Percentiles rank a stretch among this genome's conserved stretches.
These are phyloP conservation scores for Penstemon newberryi DNA, from an alignment of 257 asterid species.

Conservation along the genomic window DNA sequence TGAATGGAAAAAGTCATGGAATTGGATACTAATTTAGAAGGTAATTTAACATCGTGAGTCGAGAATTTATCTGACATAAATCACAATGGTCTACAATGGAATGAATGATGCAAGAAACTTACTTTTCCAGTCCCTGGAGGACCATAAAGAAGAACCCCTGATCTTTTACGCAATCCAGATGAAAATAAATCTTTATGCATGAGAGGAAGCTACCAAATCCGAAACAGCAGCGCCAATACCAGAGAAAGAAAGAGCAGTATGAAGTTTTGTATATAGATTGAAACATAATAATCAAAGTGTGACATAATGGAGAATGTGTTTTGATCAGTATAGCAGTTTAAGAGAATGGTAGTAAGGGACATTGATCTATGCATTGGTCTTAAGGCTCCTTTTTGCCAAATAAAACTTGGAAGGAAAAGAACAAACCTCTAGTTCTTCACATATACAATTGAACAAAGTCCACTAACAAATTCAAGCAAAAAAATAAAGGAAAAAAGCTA, in stretches of 20 bases:
- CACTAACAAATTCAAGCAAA: conserved; percentile 8
- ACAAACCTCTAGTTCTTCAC: conserved; percentile 1
- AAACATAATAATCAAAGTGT: not conserved
- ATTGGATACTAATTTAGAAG: conserved; percentile 17
- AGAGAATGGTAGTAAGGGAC: conserved; percentile 12
- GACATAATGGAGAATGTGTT: conserved; percentile 4
- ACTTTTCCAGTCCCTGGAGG: conserved; percentile 99
- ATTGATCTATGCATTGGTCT: not conserved
- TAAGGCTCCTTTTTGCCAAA: not conserved
- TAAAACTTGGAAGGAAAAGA: conserved; percentile 7
- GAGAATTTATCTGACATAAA: conserved; percentile 1
- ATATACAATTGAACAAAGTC: conserved; percentile 5
- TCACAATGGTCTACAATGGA: conserved; percentile 13
- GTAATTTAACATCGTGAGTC: conserved; percentile 5
- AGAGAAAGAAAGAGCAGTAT: conserved; percentile 10
- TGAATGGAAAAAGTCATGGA: conserved; percentile 23
- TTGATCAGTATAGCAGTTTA: not conserved
- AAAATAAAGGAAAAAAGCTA: conserved; percentile 20
- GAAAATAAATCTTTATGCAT: conserved; percentile 94
- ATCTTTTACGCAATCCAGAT: conserved; percentile 94
- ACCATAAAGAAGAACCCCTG: conserved; percentile 98
- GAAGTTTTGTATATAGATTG: conserved; percentile 1
- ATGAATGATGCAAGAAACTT: conserved; percentile 31
- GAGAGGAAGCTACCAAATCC: conserved; percentile 76
- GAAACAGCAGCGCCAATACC: conserved; percentile 27